Evolutionary conservation across 2,329 filamentous ascomycete species (phyloP), one percentile per base, ranked within the genome.

Genomic region (Botryotinia calthae): DNA sequence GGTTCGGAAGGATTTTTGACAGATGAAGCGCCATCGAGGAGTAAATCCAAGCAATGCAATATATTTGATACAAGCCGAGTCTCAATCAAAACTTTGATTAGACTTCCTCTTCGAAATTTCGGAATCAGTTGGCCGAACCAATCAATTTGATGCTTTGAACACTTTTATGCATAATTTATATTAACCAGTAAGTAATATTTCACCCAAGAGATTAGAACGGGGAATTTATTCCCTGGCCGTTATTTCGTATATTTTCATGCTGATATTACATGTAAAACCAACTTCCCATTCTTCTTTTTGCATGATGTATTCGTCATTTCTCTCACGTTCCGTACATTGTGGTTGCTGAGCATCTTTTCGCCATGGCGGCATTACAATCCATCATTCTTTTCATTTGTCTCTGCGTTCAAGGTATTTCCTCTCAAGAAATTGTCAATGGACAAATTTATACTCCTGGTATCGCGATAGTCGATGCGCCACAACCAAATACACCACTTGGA

Each of bases 391-490:
- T 76, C 68, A n/a, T 77, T 51, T 73, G 66, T 46, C 66, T 76
- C 42, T 73, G 76, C 62, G 72, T 71, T 34, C 67, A 62, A 70
- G 75, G 73, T 71, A 61, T 75, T n/a, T 73, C 65, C 31, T 77
- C 78, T 51, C 91, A 91, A 77, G 88, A 86, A 31, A 86, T 89
- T 69, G 82, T 88, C 34, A 88, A 88, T 76, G 90, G 90, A 25
- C 89, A 93, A 77, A 87, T 93, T 71, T 92, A 87, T 78, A 93
- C 90, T 0, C 90, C 90, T 0, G 90, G 91, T 0, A 86, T 93
- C 72, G 90, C 86, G 37, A 87, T 93, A 72, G 82, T 93, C 51
- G 87, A 92, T 81, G 86, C 90, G 46, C 89, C 89, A 20, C 89
- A 91, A 75, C 89, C 89, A 8, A 86, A 86, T 68, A 91, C 89